Evolutionary conservation across 164 flowering plant species (phyloP).

Genomic region (Saururus chinensis): DNA sequence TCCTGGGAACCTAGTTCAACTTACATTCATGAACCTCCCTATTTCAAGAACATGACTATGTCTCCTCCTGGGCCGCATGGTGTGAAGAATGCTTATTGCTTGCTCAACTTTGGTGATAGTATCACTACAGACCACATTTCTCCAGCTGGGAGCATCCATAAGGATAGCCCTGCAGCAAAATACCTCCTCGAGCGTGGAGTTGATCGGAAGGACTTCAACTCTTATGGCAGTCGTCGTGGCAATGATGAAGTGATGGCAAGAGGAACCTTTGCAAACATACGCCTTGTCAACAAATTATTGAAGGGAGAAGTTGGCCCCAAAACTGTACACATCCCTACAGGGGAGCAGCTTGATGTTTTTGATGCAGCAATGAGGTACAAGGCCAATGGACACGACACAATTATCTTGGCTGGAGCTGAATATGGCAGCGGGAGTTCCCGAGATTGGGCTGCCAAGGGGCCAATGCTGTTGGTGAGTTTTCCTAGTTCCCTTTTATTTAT

Average conservation of each 20-base stretch:
- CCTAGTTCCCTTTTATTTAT: background rate
- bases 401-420: conserved; percentile 69
- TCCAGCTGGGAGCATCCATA: conserved; percentile 72
- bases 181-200: conserved; percentile 58
- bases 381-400: conserved; percentile 41
- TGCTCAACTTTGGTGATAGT: conserved; percentile 70
- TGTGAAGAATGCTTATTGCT: conserved; percentile 69
- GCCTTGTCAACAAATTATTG: conserved; percentile 60
- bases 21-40: conserved; percentile 44
- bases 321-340: conserved; percentile 62
- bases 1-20: conserved; percentile 39
- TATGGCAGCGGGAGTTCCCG: conserved; percentile 84
- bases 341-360: conserved; percentile 55
- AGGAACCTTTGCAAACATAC: conserved; percentile 71
- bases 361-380: conserved; percentile 72
- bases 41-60: conserved; percentile 50
- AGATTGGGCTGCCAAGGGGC: conserved; percentile 87
- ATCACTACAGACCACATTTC: conserved; percentile 76
- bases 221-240: conserved; percentile 73
- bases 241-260: conserved; percentile 77
- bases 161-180: conserved; percentile 74
- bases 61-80: conserved; percentile 61
- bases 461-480: conserved; percentile 49
- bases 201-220: conserved; percentile 53
- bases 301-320: conserved; percentile 70